Conservation (phyloP, 371 early-diverging fungal genomes). For the Rozella allomycis region DNA sequence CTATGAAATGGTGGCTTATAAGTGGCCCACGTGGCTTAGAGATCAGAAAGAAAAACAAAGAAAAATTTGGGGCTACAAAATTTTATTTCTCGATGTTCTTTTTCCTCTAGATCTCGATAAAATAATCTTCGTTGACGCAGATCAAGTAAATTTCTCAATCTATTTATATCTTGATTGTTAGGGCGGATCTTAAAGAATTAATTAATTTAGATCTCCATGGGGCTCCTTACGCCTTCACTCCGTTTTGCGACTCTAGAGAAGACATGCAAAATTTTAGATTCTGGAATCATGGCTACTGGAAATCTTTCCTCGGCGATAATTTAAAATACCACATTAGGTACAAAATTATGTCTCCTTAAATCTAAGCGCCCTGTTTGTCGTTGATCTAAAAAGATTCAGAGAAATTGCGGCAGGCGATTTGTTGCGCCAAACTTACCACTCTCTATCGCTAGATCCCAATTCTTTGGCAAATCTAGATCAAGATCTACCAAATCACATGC, state of each 20-base stretch:
- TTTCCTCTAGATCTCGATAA: conserved; percentile 81
- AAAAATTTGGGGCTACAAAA: conserved; percentile 94
- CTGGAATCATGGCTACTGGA: conserved; percentile 92
- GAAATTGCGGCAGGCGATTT: conserved; percentile 79
- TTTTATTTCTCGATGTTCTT: conserved; percentile 82
- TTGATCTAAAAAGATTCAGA: conserved; percentile 74
- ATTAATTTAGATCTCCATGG: conserved; percentile 72
- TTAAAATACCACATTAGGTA: conserved; percentile 84
- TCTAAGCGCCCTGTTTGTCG: conserved; percentile 63
- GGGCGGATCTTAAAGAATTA: conserved; percentile 72
- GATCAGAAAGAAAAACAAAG: conserved; percentile 79
- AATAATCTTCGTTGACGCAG: conserved; percentile 92
- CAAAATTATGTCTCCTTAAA: background rate
- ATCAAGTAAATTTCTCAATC: conserved; percentile 35
- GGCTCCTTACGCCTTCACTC: conserved; percentile 83
- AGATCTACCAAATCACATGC: conserved; percentile 89
- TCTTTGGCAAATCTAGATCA: conserved; percentile 87
- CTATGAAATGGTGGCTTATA: conserved; percentile 81
- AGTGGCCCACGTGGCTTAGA: conserved; percentile 91
- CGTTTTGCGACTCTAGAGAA: conserved; percentile 71
- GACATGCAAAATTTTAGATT: conserved; percentile 90
- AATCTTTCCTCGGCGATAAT: conserved; percentile 49
- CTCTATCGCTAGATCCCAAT: conserved; percentile 57
- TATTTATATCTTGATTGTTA: conserved; percentile 40
- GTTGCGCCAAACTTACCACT: conserved; percentile 75